Evolutionary conservation across 345 rosid genomes (phyloP).

Genomic region (Turnera subulata): DNA sequence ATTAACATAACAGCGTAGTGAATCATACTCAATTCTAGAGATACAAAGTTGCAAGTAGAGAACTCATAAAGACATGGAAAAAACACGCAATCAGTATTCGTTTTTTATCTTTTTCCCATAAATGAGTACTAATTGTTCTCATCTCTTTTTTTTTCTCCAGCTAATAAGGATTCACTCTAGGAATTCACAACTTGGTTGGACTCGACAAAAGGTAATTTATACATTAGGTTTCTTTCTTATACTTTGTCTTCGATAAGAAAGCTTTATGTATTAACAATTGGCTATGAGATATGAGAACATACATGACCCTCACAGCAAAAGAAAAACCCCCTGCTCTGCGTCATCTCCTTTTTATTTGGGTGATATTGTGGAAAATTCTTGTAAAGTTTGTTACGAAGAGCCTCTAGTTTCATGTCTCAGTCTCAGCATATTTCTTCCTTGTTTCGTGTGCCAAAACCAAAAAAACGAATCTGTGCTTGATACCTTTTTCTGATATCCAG

Average conservation of each 20-base stretch:
- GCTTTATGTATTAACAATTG: too few species aligned
- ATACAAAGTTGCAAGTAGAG: neutral
- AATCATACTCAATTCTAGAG: neutral
- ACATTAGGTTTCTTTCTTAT: too few species aligned
- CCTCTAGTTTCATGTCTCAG: neutral
- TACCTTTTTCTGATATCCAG: neutral
- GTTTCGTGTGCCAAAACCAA: neutral
- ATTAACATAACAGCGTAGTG: neutral
- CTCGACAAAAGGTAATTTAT: slow-evolving; percentile 56
- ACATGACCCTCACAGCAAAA: too few species aligned
- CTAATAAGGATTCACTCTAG: slow-evolving; percentile 42
- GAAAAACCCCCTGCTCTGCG: too few species aligned
- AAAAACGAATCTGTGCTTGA: neutral
- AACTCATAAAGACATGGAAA: too few species aligned
- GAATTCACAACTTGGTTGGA: slow-evolving; percentile 52
- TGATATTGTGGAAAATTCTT: too few species aligned
- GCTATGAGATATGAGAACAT: too few species aligned
- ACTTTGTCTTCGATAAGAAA: too few species aligned
- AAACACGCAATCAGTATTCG: neutral
- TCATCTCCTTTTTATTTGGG: too few species aligned
- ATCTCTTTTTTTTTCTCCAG: slow-evolving; percentile 32
- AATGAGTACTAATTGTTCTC: slow-evolving; percentile 8
- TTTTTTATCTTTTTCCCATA: neutral
- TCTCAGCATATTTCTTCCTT: neutral
- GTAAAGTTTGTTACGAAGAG: too few species aligned